phyloP scores from a whole-genome alignment of 345 rosid species.

The Lenwebbia sp. region DNA sequence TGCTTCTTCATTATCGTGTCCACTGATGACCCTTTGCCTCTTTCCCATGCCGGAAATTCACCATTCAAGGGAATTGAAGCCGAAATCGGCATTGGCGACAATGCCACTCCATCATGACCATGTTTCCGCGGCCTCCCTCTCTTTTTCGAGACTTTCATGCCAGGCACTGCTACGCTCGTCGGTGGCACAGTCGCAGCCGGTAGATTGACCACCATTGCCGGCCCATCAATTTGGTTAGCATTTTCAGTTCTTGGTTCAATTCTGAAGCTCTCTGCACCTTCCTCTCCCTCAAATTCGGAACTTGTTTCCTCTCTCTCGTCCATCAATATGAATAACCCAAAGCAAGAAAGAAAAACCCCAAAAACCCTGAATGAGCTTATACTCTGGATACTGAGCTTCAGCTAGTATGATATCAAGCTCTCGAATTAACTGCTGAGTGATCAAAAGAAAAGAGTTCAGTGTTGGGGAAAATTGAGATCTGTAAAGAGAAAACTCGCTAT shows the following conservation, averaged over 20 bases:
- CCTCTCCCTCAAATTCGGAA: constrained; percentile 33
- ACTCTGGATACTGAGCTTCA: neutral
- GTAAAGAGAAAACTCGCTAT: neutral
- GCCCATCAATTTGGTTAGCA: constrained; percentile 21
- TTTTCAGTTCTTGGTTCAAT: constrained; percentile 46
- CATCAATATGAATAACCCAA: constrained; percentile 26
- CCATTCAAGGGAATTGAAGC: constrained; percentile 68
- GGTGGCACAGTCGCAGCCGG: neutral
- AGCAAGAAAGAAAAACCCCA: constrained; percentile 8
- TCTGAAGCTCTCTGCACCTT: constrained; percentile 34
- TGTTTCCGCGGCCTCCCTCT: constrained; percentile 91
- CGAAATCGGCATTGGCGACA: constrained; percentile 91
- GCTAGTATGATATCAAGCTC: neutral
- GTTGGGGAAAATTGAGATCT: neutral
- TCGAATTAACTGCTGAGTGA: neutral
- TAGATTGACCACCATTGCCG: constrained; percentile 1
- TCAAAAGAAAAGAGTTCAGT: neutral
- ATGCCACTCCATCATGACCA: constrained; percentile 57
- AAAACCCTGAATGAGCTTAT: constrained; percentile 17
- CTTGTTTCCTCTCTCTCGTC: constrained; percentile 47
- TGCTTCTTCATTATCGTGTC: constrained; percentile 46
- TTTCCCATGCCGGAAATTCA: constrained; percentile 40
- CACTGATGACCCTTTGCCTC: constrained; percentile 40
- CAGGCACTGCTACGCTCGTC: neutral
- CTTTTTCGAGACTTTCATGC: constrained; percentile 52